phyloP scores from a whole-genome alignment of 192 early-diverging fungal genomes.

The Hyaloraphidium curvatum region DNA sequence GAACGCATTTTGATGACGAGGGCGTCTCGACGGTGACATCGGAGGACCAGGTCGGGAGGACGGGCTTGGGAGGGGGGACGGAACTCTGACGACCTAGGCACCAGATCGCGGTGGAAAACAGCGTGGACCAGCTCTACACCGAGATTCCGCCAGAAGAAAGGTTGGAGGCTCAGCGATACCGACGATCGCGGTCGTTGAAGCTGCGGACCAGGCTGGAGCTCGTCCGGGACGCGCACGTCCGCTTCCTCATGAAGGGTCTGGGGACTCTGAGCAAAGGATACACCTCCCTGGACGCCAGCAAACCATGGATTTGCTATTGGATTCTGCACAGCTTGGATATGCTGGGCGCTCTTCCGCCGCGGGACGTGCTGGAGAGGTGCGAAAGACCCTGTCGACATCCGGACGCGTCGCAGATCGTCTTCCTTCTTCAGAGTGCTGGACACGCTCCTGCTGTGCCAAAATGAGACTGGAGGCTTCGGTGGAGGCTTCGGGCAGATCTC shows the following conservation, averaged over 20 bases:
- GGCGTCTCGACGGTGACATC: no score
- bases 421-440: conserved; percentile 23
- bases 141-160: no score
- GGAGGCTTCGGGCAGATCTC: conserved; percentile 71
- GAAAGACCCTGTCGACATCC: conserved; percentile 5
- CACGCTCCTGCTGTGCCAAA: conserved; percentile 45
- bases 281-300: conserved; percentile 57
- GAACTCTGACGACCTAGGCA: no score
- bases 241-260: conserved; percentile 30
- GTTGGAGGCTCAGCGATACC: no score
- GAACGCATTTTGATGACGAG: no score
- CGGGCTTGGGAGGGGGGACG: no score
- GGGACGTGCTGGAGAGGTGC: conserved; percentile 20
- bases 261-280: conserved; percentile 29
- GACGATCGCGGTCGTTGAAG: no score
- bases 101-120: no score
- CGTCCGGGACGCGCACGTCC: conserved; percentile 28
- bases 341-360: conserved; percentile 33
- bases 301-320: conserved; percentile 89
- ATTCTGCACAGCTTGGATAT: conserved; percentile 66
- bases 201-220: conserved; percentile 23
- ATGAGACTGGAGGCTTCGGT: conserved; percentile 58
- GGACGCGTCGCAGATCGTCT: neutral
- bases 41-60: no score
- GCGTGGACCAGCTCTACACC: no score